Evolutionary conservation across 1,284 basidiomycete genomes (phyloP).

Genomic region (Takashimella koratensis): DNA sequence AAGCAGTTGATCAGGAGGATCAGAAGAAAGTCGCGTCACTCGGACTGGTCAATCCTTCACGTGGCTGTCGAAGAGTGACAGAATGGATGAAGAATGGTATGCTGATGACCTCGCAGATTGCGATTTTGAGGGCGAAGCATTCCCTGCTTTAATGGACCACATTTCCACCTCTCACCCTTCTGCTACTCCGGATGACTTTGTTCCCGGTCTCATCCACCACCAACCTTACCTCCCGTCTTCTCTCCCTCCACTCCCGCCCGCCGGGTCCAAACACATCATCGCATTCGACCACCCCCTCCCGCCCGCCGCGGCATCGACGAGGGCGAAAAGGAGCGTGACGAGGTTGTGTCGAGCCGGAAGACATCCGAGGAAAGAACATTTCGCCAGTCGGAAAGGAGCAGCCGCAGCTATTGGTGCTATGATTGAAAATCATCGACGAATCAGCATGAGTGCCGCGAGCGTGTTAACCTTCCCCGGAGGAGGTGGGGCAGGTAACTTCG

Average conservation of each 20-base stretch:
- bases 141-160: slow-evolving; percentile 29
- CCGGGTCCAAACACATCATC: neutral
- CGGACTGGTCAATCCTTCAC: too few species aligned
- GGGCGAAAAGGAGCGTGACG: neutral
- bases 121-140: slow-evolving; percentile 24
- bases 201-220: slow-evolving; percentile 34
- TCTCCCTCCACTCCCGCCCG: slow-evolving; percentile 13
- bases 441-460: neutral
- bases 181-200: slow-evolving; percentile 36
- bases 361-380: slow-evolving; percentile 18
- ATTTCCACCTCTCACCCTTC: slow-evolving; percentile 25
- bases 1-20: too few species aligned
- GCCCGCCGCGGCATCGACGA: neutral
- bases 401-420: slow-evolving; percentile 22
- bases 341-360: slow-evolving; percentile 2
- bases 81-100: too few species aligned
- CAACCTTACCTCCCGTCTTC: slow-evolving; percentile 11
- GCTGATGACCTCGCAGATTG: too few species aligned
- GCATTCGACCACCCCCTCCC: neutral
- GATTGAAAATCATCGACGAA: slow-evolving; percentile 19
- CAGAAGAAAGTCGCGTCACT: too few species aligned
- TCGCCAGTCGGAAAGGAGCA: slow-evolving; percentile 19
- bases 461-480: neutral
- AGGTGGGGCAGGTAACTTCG: neutral
- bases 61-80: too few species aligned